Evolutionary conservation across 495 filamentous ascomycete species (phyloP), one percentile per base, ranked within the genome.

Genomic region (Penicillium bialowiezense): DNA sequence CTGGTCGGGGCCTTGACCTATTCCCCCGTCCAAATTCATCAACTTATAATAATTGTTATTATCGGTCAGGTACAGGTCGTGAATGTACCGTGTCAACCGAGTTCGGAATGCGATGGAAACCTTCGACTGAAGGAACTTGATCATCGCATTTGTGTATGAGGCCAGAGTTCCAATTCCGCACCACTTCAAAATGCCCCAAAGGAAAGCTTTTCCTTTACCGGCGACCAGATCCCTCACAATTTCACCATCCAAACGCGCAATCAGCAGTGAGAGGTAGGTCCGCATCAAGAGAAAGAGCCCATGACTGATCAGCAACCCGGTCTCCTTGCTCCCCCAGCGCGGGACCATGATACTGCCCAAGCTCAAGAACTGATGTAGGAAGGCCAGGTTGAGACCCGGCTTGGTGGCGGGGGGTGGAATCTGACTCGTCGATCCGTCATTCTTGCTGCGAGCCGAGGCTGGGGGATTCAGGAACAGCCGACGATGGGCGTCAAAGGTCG

Each of bases 101-200:
- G 95, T 99, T 29, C 95, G 88, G 78, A 99, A 99, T 36, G 95
- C 90, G 48, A 99, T 99, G 12, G 91, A 95, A 39, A 97, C 89
- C 74, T 99, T 99, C 40, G 89, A 89, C 63, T 99, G 92, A 44
- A 99, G 80, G 69, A 91, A 99, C 69, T 97, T 97, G 70, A 99
- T 97, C 85, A 90, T 92, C 31, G 90, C 89, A 64, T 97, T 97
- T 31, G 89, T 95, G 62, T 95, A 95, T 1, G 89, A 91, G 14
- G 88, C 89, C 55, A 96, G 80, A 35, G 75, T 79, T 35, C 81
- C 81, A 37, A 89, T 81, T 18, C 83, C 83, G 51, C 82, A 79
- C 86, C 87, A 90, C 68, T 97, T 96, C 40, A 86, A 60, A 45
- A 99, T 84, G 18, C 95, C 95, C 86, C 85, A 89, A 18, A 90